Base-by-base conservation (phyloP, 768 basidiomycete genomes). In the Scleroderma bovista region DNA sequence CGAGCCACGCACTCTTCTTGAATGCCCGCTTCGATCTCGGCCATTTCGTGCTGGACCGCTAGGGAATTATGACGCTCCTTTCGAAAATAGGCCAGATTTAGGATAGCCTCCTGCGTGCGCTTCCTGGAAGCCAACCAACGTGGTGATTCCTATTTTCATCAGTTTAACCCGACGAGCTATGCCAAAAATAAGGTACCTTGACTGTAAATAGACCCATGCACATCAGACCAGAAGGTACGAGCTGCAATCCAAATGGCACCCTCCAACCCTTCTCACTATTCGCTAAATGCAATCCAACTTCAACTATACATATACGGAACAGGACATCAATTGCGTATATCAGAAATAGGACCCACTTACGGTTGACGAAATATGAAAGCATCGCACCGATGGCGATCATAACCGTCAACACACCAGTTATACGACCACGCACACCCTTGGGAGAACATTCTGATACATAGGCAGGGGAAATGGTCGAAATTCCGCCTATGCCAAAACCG, bases 401-500 rank as follows among this genome's bases (percentile, higher is more conserved):
- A 26, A 61, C 51, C 54, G 70, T 75, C 26, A 76, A 64, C 42
- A 72, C 58, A 15, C 6, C 75, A 74, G 3, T 78, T 77, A 47
- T 76, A 7, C 77, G 69, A 2, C 78, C 78, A 32, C 78, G 70
- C 39, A 80, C 76, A 13, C 62, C 58, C 46, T 63, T 71, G 2
- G 77, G 77, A 3, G 72, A 69, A 43, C 70, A 77, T 58, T 80
- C 79, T 1, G 76, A 77, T 10, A 78, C 69, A 42, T 79, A 80
- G 0, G 75, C 67, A 12, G 78, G 77, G 6, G 76, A 71, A 2
- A 79, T 60, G 4, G 76, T 75, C 1, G 73, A 71, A 7, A 74
- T 69, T 71, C 77, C 75, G 13, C 81, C 80, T 24, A 83, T 72
- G 7, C 84, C 82, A 45, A 83, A 67, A 17, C 85, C 84, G 6